A percentile compares a stretch with the other conserved stretches of the same genome.
Evolutionary conservation across 441 rosid genomes (phyloP).

Genomic region (Bruguiera hainesii): DNA sequence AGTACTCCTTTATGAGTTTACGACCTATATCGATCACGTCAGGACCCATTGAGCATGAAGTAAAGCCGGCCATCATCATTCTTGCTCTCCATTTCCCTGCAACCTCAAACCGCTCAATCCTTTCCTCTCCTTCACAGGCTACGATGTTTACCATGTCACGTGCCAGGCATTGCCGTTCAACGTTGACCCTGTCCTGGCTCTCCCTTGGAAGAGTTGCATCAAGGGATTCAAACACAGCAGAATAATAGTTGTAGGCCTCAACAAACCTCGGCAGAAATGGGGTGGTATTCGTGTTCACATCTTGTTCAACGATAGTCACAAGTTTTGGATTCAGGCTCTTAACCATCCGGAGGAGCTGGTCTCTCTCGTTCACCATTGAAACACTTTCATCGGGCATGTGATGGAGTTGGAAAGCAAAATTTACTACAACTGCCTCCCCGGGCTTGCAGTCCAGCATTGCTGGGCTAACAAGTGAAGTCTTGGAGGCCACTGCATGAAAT

Average conservation of each 20-base stretch:
- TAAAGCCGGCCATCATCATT: slow-evolving; percentile 95
- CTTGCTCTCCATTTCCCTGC: slow-evolving; percentile 99
- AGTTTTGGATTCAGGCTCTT: slow-evolving; percentile 89
- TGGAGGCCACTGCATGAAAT: slow-evolving; percentile 72
- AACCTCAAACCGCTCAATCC: slow-evolving; percentile 87
- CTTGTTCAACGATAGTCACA: slow-evolving; percentile 92
- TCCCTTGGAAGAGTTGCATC: slow-evolving; percentile 91
- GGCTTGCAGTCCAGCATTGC: slow-evolving; percentile 55
- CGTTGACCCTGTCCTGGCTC: slow-evolving; percentile 96
- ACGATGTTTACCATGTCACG: slow-evolving; percentile 89
- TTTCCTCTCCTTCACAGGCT: slow-evolving; percentile 96
- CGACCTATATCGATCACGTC: slow-evolving; percentile 45
- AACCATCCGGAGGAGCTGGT: slow-evolving; percentile 88
- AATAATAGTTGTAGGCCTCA: slow-evolving; percentile 87
- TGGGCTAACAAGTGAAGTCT: slow-evolving; percentile 68
- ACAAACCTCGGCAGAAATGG: slow-evolving; percentile 79
- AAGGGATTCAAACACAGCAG: slow-evolving; percentile 89
- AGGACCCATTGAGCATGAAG: slow-evolving; percentile 52
- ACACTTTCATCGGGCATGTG: slow-evolving; percentile 99
- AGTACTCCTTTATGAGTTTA: slow-evolving; percentile 60
- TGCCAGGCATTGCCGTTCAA: slow-evolving; percentile 95
- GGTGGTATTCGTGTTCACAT: slow-evolving; percentile 88
- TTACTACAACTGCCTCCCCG: slow-evolving; percentile 77
- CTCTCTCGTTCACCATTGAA: slow-evolving; percentile 82
- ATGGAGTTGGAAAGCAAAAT: slow-evolving; percentile 96